A percentile compares a stretch with the other conserved stretches of the same genome.
phyloP scores from a whole-genome alignment of 2,329 filamentous ascomycete species.

The Ascocoryne sarcoides region DNA sequence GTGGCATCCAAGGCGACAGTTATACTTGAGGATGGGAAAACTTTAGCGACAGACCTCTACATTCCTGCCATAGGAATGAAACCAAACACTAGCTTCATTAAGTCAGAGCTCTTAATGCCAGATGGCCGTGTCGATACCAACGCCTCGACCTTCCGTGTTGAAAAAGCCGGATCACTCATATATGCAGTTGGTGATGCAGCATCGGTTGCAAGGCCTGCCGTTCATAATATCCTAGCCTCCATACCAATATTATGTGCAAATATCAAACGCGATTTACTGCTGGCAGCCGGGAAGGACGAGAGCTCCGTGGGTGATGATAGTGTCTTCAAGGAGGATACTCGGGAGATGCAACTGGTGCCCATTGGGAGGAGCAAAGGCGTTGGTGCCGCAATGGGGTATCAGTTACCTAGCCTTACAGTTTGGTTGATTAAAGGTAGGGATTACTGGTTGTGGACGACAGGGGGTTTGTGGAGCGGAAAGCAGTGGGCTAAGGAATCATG shows the following conservation, averaged over 20 bases:
- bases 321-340: slow-evolving; percentile 34
- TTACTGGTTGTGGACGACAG: slow-evolving; percentile 43
- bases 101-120: slow-evolving; percentile 22
- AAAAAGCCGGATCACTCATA: slow-evolving; percentile 30
- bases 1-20: slow-evolving; percentile 28
- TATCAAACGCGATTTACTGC: slow-evolving; percentile 40
- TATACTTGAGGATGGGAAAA: slow-evolving; percentile 33
- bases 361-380: slow-evolving; percentile 38
- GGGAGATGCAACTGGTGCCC: slow-evolving; percentile 39
- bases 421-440: slow-evolving; percentile 43
- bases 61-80: slow-evolving; percentile 37
- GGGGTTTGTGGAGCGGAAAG: slow-evolving; percentile 40
- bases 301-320: slow-evolving; percentile 23
- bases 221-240: slow-evolving; percentile 34
- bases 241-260: slow-evolving; percentile 39
- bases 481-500: slow-evolving; percentile 44
- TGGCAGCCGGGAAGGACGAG: slow-evolving; percentile 25
- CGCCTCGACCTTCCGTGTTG: slow-evolving; percentile 30
- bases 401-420: slow-evolving; percentile 36
- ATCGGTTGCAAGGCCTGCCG: slow-evolving; percentile 31
- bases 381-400: slow-evolving; percentile 35
- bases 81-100: slow-evolving; percentile 35
- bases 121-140: slow-evolving; percentile 35
- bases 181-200: slow-evolving; percentile 41
- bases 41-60: slow-evolving; percentile 37